Base-by-base conservation (phyloP, 2,329 filamentous ascomycete genomes). In the Fusarium staphyleae region DNA sequence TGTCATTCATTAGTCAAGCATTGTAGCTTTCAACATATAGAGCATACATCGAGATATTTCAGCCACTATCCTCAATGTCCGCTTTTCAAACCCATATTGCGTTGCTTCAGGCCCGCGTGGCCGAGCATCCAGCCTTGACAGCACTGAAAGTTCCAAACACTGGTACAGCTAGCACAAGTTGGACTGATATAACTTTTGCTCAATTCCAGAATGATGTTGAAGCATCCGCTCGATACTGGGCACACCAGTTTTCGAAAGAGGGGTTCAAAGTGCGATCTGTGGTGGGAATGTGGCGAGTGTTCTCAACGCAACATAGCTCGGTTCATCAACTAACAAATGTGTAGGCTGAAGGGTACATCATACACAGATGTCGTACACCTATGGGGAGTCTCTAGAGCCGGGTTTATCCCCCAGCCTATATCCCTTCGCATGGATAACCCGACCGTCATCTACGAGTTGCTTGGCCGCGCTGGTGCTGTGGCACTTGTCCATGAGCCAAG, bases 401-500 rank as follows among this genome's bases (percentile, higher is more conserved):
- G 54, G 8, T 57, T 54, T 22, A 42, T 52, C 9, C 57, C 57
- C 5, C 57, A 60, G 19, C 39, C 55, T 0, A 19, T 60, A n/a
- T 52, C 54, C 11, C 42, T 60, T 4, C 33, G 47, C 2, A 39
- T 60, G 39, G 44, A 43, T 1, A 37, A 39, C 33, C 50, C 54
- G 8, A 22, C 18, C 0, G 54, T 60, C 1, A 51, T 49, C 1
- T 43, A 46, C 11, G 47, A 54, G 26, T 36, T 60, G 5, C 41
- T 60, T 4, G 12, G 8, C 11, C 3, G 26, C 9, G 19, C 40
- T 5, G n/a, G 28, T 16, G 54, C 57, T 13, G 40, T 28, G n/a
- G 54, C 44, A 4, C 39, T 60, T 2, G 32, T 60, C 12, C 26
- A 45, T 18, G 53, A 57, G 3, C 28, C 32, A 13, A 29, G 12